Percentiles rank a stretch among this genome's conserved stretches.
phyloP scores from a whole-genome alignment of 345 rosid genomes.

The Erodium maritimum region DNA sequence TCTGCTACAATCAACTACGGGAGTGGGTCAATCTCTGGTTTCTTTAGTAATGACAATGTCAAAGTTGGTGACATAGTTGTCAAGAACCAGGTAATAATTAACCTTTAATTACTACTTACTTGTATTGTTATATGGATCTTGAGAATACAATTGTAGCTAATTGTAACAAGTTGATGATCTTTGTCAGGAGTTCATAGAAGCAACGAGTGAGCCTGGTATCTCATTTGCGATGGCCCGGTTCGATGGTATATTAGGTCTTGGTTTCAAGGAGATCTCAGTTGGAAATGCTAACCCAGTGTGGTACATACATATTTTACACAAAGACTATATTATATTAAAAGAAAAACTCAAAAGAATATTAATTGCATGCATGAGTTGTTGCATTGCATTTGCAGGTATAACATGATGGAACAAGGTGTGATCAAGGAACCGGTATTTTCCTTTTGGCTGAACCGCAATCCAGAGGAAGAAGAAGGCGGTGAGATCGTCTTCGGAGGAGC shows the following conservation, averaged over 20 bases:
- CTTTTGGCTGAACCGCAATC: constrained; percentile 91
- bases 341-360: no score
- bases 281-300: constrained; percentile 76
- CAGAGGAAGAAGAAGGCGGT: constrained; percentile 73
- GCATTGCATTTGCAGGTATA: no score
- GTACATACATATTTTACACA: no score
- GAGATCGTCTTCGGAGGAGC: constrained; percentile 90
- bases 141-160: no score
- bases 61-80: constrained; percentile 65
- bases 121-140: no score
- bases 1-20: constrained; percentile 79
- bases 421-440: constrained; percentile 83
- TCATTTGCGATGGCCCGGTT: constrained; percentile 75
- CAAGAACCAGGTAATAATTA: constrained; percentile 73
- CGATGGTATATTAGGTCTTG: constrained; percentile 95
- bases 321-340: no score
- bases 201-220: constrained; percentile 78
- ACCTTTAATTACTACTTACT: background rate
- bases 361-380: constrained; percentile 4
- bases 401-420: constrained; percentile 73
- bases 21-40: constrained; percentile 73
- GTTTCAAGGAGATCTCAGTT: constrained; percentile 82
- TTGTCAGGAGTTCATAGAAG: constrained; percentile 84
- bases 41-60: constrained; percentile 69
- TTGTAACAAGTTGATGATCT: background rate